These are phyloP conservation scores for Suhomyces tanzawaensis DNA, from an alignment of 805 yeast genomes.

Conservation along the genomic window DNA sequence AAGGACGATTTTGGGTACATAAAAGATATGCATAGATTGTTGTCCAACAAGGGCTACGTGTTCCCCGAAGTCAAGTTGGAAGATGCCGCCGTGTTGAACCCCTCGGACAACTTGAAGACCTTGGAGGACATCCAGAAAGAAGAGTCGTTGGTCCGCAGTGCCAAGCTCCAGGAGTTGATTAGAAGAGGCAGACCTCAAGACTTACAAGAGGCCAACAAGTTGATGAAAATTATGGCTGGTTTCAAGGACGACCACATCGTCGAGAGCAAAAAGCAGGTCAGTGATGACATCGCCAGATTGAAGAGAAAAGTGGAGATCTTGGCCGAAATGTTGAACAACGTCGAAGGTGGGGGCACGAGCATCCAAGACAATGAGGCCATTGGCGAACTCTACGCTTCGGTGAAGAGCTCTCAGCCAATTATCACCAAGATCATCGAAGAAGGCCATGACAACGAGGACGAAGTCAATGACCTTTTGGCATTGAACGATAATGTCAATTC, in stretches of 20 bases:
- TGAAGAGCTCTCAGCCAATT: slow-evolving; percentile 84
- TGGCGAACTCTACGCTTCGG: slow-evolving; percentile 69
- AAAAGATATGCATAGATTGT: slow-evolving; percentile 91
- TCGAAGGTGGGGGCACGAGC: slow-evolving; percentile 39
- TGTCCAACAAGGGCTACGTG: slow-evolving; percentile 84
- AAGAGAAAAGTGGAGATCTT: slow-evolving; percentile 83
- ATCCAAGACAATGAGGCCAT: slow-evolving; percentile 66
- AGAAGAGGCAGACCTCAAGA: slow-evolving; percentile 96
- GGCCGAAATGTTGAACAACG: slow-evolving; percentile 74
- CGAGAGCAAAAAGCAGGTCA: slow-evolving; percentile 74
- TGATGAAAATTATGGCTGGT: slow-evolving; percentile 98
- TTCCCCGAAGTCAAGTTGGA: slow-evolving; percentile 91
- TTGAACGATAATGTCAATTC: slow-evolving; percentile 76
- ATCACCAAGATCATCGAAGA: slow-evolving; percentile 81
- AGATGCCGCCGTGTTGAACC: slow-evolving; percentile 91
- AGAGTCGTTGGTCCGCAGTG: slow-evolving; percentile 88
- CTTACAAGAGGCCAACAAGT: slow-evolving; percentile 90
- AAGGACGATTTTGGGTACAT: slow-evolving; percentile 90
- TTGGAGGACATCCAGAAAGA: slow-evolving; percentile 89
- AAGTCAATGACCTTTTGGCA: slow-evolving; percentile 60
- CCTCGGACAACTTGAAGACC: slow-evolving; percentile 81
- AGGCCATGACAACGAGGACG: slow-evolving; percentile 65
- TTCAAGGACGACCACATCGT: slow-evolving; percentile 79
- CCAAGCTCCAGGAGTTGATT: slow-evolving; percentile 91
- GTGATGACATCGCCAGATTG: slow-evolving; percentile 79